A percentile compares a stretch with the other conserved stretches of the same genome.
Conservation (phyloP, 2,329 filamentous ascomycete genomes). For the Cercospora zeae-maydis region DNA sequence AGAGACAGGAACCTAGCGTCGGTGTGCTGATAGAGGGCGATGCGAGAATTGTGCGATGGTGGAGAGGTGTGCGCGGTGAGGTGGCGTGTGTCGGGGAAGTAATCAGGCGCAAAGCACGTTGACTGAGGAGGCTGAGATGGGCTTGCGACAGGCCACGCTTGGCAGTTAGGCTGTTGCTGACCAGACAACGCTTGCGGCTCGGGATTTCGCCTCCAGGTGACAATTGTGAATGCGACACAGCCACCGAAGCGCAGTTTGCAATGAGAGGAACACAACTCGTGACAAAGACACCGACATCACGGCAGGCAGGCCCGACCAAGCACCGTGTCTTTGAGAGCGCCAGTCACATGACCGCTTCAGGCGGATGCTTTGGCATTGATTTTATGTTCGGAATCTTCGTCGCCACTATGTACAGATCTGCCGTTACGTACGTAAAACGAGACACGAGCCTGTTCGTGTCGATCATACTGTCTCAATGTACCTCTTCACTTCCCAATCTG, state of each 20-base stretch:
- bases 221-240: not conserved
- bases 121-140: constrained; percentile 2
- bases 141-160: constrained; percentile 2
- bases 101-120: constrained; percentile 1
- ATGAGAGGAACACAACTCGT: not conserved
- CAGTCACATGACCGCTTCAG: not conserved
- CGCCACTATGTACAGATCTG: constrained; percentile 3
- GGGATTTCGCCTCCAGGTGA: not conserved
- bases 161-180: not conserved
- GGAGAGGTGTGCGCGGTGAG: constrained; percentile 1
- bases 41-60: constrained; percentile 3
- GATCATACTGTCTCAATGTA: constrained; percentile 39
- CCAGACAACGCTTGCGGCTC: not conserved
- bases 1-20: not conserved
- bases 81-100: not conserved
- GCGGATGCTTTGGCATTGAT: not conserved
- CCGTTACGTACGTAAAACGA: not conserved
- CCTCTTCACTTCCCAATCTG: constrained; percentile 63
- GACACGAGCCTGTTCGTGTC: not conserved
- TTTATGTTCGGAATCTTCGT: not conserved
- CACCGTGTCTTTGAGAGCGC: not conserved
- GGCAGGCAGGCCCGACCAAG: not conserved
- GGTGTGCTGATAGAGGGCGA: not conserved
- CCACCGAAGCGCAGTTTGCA: not conserved
- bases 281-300: not conserved